Conservation (phyloP, 331 rosid genomes). For the Spiraea crenata region DNA sequence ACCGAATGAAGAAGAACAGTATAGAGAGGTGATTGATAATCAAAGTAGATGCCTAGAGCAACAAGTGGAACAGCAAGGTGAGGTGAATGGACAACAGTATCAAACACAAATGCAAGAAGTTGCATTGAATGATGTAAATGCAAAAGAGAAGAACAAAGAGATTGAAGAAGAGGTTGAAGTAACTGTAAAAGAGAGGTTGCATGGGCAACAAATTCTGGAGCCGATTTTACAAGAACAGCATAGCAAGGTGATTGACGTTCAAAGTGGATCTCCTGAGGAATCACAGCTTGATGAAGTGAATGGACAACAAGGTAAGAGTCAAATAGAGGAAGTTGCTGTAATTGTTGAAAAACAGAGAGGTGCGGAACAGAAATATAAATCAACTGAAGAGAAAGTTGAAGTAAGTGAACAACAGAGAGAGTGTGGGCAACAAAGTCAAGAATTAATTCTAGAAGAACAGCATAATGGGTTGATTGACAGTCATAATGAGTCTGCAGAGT, state of each 20-base stretch:
- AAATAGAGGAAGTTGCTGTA: neutral
- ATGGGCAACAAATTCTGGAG: neutral
- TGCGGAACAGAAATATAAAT: neutral
- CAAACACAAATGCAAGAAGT: constrained; percentile 1
- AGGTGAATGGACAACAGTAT: neutral
- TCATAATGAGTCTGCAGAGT: too few species aligned
- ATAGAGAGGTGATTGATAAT: neutral
- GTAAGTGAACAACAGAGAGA: neutral
- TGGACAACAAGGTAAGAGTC: neutral
- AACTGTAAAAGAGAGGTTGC: neutral
- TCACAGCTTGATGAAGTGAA: neutral
- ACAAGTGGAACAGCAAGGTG: neutral
- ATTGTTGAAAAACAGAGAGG: neutral
- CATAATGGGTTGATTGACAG: constrained; percentile 3
- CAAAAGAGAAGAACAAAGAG: neutral
- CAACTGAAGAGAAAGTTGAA: constrained; percentile 10
- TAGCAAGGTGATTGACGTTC: neutral
- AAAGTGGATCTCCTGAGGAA: neutral
- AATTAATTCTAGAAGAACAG: constrained; percentile 1
- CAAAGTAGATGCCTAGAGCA: neutral
- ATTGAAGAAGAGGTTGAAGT: neutral
- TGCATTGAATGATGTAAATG: neutral
- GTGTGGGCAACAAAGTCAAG: too few species aligned
- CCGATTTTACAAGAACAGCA: neutral
- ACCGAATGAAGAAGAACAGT: neutral